Evolutionary conservation across 2,329 filamentous ascomycete genomes (phyloP).

Genomic region (Colletotrichum orbiculare): DNA sequence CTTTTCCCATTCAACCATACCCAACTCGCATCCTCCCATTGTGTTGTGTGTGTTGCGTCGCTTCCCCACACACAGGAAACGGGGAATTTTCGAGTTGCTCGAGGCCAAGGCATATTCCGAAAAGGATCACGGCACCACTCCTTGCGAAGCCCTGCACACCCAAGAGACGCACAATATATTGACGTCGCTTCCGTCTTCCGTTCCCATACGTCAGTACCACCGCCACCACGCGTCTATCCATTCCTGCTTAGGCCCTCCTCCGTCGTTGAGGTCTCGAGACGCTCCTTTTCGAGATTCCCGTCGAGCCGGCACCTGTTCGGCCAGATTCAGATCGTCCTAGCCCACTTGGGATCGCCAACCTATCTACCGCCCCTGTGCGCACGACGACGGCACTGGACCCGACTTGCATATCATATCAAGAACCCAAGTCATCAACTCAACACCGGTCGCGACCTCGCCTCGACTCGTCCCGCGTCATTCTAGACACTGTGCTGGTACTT

Average conservation of each 20-base stretch:
- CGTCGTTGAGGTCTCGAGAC: background rate
- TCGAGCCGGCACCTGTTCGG: constrained; percentile 27
- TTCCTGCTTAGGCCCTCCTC: background rate
- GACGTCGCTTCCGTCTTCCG: constrained; percentile 27
- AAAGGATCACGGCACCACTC: constrained; percentile 34
- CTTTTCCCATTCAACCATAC: background rate
- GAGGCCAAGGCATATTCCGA: constrained; percentile 16
- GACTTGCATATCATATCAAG: constrained; percentile 12
- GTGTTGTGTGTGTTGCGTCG: background rate
- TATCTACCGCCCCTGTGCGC: constrained; percentile 18
- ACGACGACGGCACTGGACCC: background rate
- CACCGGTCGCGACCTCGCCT: background rate
- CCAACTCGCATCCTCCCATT: background rate
- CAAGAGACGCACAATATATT: constrained; percentile 33
- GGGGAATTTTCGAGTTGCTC: constrained; percentile 8
- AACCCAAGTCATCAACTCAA: constrained; percentile 20
- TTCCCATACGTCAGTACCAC: constrained; percentile 24
- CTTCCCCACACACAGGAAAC: background rate
- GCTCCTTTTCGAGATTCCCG: background rate
- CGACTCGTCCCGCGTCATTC: constrained; percentile 24
- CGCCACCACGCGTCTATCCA: background rate
- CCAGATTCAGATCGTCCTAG: constrained; percentile 35
- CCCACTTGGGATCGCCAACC: constrained; percentile 29
- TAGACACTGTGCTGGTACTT: constrained; percentile 34
- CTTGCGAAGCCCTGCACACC: constrained; percentile 21